A percentile compares a stretch with the other conserved stretches of the same genome.
phyloP scores from a whole-genome alignment of 176 grass and related monocot genomes.

The Tuctoria greenei region DNA sequence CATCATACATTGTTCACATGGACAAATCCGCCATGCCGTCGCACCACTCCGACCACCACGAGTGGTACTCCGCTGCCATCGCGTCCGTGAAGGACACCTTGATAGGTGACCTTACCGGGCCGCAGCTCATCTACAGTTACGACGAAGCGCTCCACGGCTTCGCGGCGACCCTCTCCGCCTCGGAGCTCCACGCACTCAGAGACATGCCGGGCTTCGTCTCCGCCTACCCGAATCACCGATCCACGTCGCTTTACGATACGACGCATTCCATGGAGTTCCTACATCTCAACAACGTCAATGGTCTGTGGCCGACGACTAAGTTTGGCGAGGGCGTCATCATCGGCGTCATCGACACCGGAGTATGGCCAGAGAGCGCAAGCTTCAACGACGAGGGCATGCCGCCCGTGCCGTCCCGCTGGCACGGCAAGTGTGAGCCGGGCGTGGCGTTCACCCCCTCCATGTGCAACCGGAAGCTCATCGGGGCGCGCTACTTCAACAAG shows the following conservation, averaged over 20 bases:
- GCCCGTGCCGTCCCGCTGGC: constrained; percentile 45
- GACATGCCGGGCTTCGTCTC: constrained; percentile 36
- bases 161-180: constrained; percentile 15
- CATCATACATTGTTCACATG: constrained; percentile 56
- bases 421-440: constrained; percentile 49
- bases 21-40: constrained; percentile 49
- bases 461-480: constrained; percentile 86
- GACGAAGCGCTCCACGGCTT: constrained; percentile 56
- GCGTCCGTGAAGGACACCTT: not conserved
- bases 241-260: constrained; percentile 33
- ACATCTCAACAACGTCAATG: not conserved
- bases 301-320: constrained; percentile 42
- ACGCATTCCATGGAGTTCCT: constrained; percentile 59
- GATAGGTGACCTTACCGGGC: not conserved
- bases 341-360: constrained; percentile 50
- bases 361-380: constrained; percentile 62
- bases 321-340: constrained; percentile 57
- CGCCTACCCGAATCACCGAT: constrained; percentile 28
- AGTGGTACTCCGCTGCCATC: constrained; percentile 43
- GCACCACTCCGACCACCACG: constrained; percentile 6
- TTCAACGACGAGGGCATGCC: constrained; percentile 37
- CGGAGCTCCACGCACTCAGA: constrained; percentile 32
- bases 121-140: constrained; percentile 43
- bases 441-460: constrained; percentile 34
- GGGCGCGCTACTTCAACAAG: constrained; percentile 63